Evolutionary conservation across 2,329 filamentous ascomycete genomes (phyloP).

Genomic region (Fusarium brevicatenulatum): DNA sequence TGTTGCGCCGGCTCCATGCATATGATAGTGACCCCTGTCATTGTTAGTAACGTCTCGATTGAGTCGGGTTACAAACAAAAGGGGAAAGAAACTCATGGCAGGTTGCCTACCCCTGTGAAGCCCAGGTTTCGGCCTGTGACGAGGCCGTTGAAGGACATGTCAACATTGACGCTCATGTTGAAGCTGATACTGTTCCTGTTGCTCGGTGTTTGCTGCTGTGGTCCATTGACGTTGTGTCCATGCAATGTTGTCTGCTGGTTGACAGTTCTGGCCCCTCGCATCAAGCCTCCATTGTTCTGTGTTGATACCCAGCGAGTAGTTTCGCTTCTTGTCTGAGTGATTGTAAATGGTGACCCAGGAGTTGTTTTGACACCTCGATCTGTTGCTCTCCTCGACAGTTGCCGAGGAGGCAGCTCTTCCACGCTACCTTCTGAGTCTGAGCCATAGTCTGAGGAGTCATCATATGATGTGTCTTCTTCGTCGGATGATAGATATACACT

Average conservation of each 20-base stretch:
- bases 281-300: slow-evolving; percentile 21
- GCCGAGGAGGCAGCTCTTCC: slow-evolving; percentile 19
- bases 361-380: not conserved
- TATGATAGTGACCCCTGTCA: slow-evolving; percentile 40
- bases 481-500: slow-evolving; percentile 38
- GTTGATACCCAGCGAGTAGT: slow-evolving; percentile 40
- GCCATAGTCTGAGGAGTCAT: slow-evolving; percentile 28
- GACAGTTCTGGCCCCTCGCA: slow-evolving; percentile 32
- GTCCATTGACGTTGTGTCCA: slow-evolving; percentile 17
- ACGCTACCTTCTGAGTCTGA: slow-evolving; percentile 25
- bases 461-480: slow-evolving; percentile 23
- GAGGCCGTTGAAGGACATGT: slow-evolving; percentile 41
- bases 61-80: not conserved
- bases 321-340: slow-evolving; percentile 34
- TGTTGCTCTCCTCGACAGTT: slow-evolving; percentile 23
- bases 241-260: slow-evolving; percentile 37
- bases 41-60: slow-evolving; percentile 7
- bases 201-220: slow-evolving; percentile 4
- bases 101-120: slow-evolving; percentile 37
- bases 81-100: not conserved
- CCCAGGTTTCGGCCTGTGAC: slow-evolving; percentile 41
- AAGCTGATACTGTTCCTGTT: slow-evolving; percentile 39
- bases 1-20: slow-evolving; percentile 37
- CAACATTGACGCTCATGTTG: slow-evolving; percentile 41
- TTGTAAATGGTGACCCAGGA: slow-evolving; percentile 17